These are phyloP conservation scores for Hirsutella minnesotensis DNA, from an alignment of 2,329 filamentous ascomycete genomes.

Conservation along the genomic window DNA sequence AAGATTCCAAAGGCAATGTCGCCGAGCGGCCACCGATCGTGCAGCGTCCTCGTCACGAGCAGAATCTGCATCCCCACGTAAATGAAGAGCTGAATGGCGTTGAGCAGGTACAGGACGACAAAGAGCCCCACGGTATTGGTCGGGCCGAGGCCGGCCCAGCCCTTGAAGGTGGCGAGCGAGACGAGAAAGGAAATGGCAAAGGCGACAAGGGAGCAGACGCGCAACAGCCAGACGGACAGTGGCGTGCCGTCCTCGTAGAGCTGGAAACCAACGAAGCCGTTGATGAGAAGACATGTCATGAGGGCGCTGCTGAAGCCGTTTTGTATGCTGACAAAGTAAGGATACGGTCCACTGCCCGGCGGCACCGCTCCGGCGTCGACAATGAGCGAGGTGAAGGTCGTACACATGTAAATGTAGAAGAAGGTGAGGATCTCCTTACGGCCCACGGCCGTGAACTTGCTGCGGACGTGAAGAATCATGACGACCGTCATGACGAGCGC, in stretches of 20 bases:
- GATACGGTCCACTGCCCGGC: constrained; percentile 66
- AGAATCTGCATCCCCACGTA: constrained; percentile 83
- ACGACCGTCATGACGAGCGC: constrained; percentile 87
- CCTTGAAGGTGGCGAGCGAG: constrained; percentile 83
- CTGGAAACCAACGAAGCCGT: constrained; percentile 97
- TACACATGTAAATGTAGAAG: constrained; percentile 91
- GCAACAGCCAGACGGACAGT: constrained; percentile 85
- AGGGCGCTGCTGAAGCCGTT: constrained; percentile 75
- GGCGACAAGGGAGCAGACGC: constrained; percentile 64
- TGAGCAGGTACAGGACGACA: constrained; percentile 82
- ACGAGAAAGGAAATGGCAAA: constrained; percentile 82
- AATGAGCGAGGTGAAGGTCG: constrained; percentile 79
- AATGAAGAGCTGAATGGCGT: constrained; percentile 73
- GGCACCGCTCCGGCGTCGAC: constrained; percentile 90
- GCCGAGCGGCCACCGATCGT: constrained; percentile 90
- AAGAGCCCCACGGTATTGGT: constrained; percentile 83
- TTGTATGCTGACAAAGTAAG: constrained; percentile 86
- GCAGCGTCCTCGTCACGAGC: constrained; percentile 76
- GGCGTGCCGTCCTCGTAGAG: constrained; percentile 95
- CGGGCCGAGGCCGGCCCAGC: constrained; percentile 75
- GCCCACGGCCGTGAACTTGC: constrained; percentile 94
- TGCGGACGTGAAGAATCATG: constrained; percentile 94
- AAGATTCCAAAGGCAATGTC: constrained; percentile 84
- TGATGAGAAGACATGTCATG: constrained; percentile 83
- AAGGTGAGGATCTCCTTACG: constrained; percentile 69